These are phyloP conservation scores for Colletotrichum sp. DNA, from an alignment of 2,329 filamentous ascomycete genomes.

Conservation along the genomic window DNA sequence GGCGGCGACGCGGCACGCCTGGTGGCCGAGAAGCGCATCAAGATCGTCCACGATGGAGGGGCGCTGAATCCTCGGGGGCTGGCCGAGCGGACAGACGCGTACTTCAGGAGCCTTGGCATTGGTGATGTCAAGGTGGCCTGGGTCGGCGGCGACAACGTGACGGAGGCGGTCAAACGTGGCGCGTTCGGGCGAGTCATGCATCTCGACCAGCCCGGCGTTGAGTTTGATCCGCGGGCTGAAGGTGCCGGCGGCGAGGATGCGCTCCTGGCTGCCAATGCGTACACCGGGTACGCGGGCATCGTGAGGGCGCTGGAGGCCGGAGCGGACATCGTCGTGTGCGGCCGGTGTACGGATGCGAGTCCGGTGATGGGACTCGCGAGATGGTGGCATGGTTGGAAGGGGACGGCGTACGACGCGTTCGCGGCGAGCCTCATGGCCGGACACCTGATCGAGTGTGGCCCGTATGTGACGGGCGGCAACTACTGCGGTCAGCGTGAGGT, in stretches of 20 bases:
- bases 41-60: constrained; percentile 62
- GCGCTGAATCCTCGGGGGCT: constrained; percentile 58
- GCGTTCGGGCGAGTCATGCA: constrained; percentile 24
- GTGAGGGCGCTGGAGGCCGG: constrained; percentile 44
- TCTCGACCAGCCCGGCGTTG: constrained; percentile 19
- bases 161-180: constrained; percentile 22
- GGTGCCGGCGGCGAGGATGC: not conserved
- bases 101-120: constrained; percentile 29
- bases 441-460: constrained; percentile 59
- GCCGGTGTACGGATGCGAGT: constrained; percentile 52
- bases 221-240: not conserved
- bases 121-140: constrained; percentile 38
- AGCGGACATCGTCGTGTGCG: constrained; percentile 54
- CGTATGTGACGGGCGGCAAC: constrained; percentile 60
- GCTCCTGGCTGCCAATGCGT: constrained; percentile 48
- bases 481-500: constrained; percentile 55
- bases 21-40: constrained; percentile 51
- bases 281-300: constrained; percentile 56
- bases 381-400: constrained; percentile 60
- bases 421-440: constrained; percentile 56
- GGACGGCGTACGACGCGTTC: constrained; percentile 51
- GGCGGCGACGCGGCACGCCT: constrained; percentile 39
- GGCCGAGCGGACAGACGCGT: constrained; percentile 38
- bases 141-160: constrained; percentile 43
- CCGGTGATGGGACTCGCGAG: constrained; percentile 61